Conservation (phyloP, 2,329 filamentous ascomycete species). For the Rhynchosporium secalis region DNA sequence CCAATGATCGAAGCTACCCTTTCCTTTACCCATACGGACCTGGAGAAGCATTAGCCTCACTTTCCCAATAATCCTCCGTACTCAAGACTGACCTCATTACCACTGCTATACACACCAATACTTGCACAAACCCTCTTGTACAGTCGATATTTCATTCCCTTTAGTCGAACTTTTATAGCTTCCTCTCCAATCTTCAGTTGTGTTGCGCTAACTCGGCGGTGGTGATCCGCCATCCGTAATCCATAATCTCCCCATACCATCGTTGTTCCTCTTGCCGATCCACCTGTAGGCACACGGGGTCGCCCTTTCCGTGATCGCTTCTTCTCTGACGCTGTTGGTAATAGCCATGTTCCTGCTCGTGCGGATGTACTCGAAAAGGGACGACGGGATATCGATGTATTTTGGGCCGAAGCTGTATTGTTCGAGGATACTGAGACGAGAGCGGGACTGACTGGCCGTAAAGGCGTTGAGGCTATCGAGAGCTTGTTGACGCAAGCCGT, state of each 20-base stretch:
- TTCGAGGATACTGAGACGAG: slow-evolving; percentile 33
- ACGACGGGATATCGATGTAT: slow-evolving; percentile 49
- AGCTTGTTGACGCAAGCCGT: slow-evolving; percentile 36
- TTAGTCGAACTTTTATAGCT: slow-evolving; percentile 82
- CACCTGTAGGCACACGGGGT: slow-evolving; percentile 84
- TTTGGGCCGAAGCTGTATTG: slow-evolving; percentile 26
- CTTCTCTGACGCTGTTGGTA: slow-evolving; percentile 75
- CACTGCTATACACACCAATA: slow-evolving; percentile 91
- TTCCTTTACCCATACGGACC: slow-evolving; percentile 99
- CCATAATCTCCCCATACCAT: slow-evolving; percentile 97
- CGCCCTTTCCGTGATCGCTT: slow-evolving; percentile 89
- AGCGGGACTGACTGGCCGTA: slow-evolving; percentile 34
- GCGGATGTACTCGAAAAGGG: slow-evolving; percentile 71
- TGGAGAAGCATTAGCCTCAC: slow-evolving; percentile 38
- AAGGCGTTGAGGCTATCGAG: slow-evolving; percentile 38
- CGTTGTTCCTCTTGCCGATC: slow-evolving; percentile 88
- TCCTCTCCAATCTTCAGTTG: slow-evolving; percentile 91
- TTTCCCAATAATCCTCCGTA: not conserved
- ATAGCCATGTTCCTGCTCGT: slow-evolving; percentile 72
- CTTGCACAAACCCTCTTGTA: slow-evolving; percentile 92
- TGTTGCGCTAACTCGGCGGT: slow-evolving; percentile 82
- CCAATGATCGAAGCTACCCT: slow-evolving; percentile 97
- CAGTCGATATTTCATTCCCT: slow-evolving; percentile 88
- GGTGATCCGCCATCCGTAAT: slow-evolving; percentile 88
- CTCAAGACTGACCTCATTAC: slow-evolving; percentile 72